Conservation (phyloP, 768 basidiomycete genomes). For the Podaxis mareebaensis region DNA sequence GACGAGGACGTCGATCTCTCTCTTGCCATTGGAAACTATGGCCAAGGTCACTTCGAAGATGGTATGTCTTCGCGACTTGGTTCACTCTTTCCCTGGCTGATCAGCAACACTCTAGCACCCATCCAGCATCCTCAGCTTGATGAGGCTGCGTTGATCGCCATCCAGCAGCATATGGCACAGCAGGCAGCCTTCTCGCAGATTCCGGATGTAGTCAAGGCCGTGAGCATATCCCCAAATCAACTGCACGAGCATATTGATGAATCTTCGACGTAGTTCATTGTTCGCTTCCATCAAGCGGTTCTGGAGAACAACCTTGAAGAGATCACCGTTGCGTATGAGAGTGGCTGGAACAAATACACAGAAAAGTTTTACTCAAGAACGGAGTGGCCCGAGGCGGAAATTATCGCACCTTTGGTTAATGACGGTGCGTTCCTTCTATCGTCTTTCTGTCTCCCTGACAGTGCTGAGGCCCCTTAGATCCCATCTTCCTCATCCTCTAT, state of each 20-base stretch:
- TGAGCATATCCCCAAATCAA: conserved; percentile 35
- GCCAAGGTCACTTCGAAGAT: conserved; percentile 70
- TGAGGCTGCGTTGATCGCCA: conserved; percentile 65
- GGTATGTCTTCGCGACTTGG: conserved; percentile 36
- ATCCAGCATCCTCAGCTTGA: conserved; percentile 66
- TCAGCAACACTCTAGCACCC: conserved; percentile 34
- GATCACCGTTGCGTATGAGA: conserved; percentile 93
- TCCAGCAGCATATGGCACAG: conserved; percentile 85
- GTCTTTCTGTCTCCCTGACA: not conserved
- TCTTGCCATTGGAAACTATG: conserved; percentile 67
- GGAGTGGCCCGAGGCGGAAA: conserved; percentile 98
- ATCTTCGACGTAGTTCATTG: conserved; percentile 68
- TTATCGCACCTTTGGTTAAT: conserved; percentile 91
- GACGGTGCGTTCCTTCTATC: conserved; percentile 58
- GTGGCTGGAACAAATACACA: conserved; percentile 95
- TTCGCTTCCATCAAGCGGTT: conserved; percentile 93
- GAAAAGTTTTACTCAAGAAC: conserved; percentile 93
- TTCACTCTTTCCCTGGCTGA: not conserved
- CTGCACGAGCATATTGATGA: conserved; percentile 12
- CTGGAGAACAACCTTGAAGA: conserved; percentile 87
- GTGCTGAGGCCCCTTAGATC: conserved; percentile 50
- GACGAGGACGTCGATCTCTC: conserved; percentile 80
- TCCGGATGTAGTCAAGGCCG: conserved; percentile 87
- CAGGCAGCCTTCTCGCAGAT: conserved; percentile 82
- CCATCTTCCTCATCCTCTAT: conserved; percentile 95